A percentile compares a stretch with the other conserved stretches of the same genome.
Evolutionary conservation across 345 rosid species (phyloP).

Genomic region (Hibiscus syriacus): DNA sequence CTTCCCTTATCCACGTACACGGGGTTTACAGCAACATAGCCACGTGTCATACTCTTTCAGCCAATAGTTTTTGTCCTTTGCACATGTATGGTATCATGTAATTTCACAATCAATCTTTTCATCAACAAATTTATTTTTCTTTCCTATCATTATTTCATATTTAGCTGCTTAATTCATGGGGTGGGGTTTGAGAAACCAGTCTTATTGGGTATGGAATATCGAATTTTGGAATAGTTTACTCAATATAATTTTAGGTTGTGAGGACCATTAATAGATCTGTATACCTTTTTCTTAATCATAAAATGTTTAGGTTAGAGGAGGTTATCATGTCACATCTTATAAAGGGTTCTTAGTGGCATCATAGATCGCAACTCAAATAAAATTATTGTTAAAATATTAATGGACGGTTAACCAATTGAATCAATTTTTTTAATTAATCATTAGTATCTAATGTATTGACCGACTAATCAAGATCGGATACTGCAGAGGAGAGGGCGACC

Average conservation of each 20-base stretch:
- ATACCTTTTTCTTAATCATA: too few species aligned
- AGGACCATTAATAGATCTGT: neutral
- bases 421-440: too few species aligned
- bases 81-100: constrained; percentile 28
- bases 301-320: too few species aligned
- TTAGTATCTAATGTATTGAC: too few species aligned
- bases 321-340: too few species aligned
- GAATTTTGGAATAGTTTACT: neutral
- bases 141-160: neutral
- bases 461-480: too few species aligned
- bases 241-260: neutral
- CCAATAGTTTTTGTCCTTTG: constrained; percentile 8
- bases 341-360: too few species aligned
- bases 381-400: too few species aligned
- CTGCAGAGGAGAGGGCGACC: too few species aligned
- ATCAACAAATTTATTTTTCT: neutral
- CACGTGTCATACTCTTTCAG: constrained; percentile 17
- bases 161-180: constrained; percentile 4
- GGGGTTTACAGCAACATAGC: constrained; percentile 14
- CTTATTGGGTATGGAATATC: neutral
- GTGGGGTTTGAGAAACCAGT: neutral
- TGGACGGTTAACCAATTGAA: too few species aligned
- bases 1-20: constrained; percentile 18
- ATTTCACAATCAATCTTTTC: constrained; percentile 17
- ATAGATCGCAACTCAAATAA: too few species aligned